These are phyloP conservation scores for Capronia coronata DNA, from an alignment of 2,329 filamentous ascomycete species.

Conservation along the genomic window DNA sequence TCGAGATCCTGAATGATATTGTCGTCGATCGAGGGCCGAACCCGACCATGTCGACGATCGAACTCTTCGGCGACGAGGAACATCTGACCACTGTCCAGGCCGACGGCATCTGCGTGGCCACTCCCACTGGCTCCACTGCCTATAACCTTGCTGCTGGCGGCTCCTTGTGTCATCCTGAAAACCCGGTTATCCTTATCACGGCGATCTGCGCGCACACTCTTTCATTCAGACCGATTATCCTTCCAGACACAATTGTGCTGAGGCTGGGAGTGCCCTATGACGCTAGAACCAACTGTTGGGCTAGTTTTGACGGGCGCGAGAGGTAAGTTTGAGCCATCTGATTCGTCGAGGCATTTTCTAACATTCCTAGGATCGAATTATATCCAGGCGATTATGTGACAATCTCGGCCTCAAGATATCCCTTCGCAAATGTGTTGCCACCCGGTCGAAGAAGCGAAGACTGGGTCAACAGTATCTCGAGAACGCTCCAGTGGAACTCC, in stretches of 20 bases:
- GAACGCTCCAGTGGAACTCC: slow-evolving; percentile 48
- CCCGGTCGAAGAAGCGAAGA: slow-evolving; percentile 41
- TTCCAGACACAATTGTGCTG: slow-evolving; percentile 92
- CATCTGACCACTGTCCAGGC: slow-evolving; percentile 91
- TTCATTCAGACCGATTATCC: slow-evolving; percentile 90
- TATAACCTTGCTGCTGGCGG: slow-evolving; percentile 96
- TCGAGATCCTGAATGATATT: slow-evolving; percentile 93
- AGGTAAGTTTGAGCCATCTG: slow-evolving; percentile 41
- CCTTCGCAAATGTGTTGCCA: slow-evolving; percentile 47
- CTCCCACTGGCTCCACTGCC: slow-evolving; percentile 87
- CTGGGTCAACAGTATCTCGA: slow-evolving; percentile 47
- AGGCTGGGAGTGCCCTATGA: slow-evolving; percentile 92
- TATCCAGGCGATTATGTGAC: slow-evolving; percentile 48
- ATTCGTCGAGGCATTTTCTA: slow-evolving; percentile 4
- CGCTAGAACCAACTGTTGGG: slow-evolving; percentile 83
- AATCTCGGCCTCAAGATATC: slow-evolving; percentile 47
- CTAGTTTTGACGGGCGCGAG: slow-evolving; percentile 94
- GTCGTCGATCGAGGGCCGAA: slow-evolving; percentile 92
- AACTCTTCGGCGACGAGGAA: slow-evolving; percentile 90
- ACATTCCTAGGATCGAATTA: slow-evolving; percentile 39
- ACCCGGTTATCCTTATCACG: slow-evolving; percentile 89
- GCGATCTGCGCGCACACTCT: slow-evolving; percentile 93
- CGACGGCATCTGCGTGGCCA: slow-evolving; percentile 88
- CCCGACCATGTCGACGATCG: slow-evolving; percentile 84
- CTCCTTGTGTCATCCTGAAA: slow-evolving; percentile 89